Evolutionary conservation across 2,329 filamentous ascomycete genomes (phyloP), one percentile per base, ranked within the genome.

Genomic region (Trichoderma pleuroti): DNA sequence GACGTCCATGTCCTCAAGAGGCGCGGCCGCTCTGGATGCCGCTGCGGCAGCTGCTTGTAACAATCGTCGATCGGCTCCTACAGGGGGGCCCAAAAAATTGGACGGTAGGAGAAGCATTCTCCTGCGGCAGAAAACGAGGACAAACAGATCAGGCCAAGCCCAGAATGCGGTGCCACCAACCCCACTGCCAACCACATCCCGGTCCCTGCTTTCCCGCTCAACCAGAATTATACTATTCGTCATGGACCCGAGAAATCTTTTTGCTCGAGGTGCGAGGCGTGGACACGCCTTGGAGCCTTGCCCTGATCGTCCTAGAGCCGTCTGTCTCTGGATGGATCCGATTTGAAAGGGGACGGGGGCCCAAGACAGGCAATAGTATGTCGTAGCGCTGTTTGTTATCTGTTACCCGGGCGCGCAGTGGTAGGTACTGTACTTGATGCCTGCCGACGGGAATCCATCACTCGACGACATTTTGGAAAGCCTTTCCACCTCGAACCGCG

Each of bases 151-250:
- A 26, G 59, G 30, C 57, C 54, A 32, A 26, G 28, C n/a, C 24
- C 30, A n/a, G 42, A 32, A 42, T 49, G 30, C 12, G 54, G 54
- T 65, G 52, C 61, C 39, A 71, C 66, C 59, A 21, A 26, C 65
- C 57, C 70, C 59, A 63, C 59, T 54, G n/a, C 57, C 24, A 24
- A 42, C 26, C 56, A 46, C 49, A 57, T 54, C 57, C 70, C 26
- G 65, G 70, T 64, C 65, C 70, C 52, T 64, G 66, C 66, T 71
- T n/a, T 69, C 70, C 70, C 66, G 70, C 32, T 32, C 28, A 36
- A 56, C 57, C 66, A 64, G 68, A 61, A 71, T 71, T 59, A 63
- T 61, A 63, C 70, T 52, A 63, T 71, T 52, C 70, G 70, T 64
- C 70, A 71, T 59, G 66, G 57, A 69, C 49, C 59, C 24, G 57